Evolutionary conservation across 2,329 filamentous ascomycete genomes (phyloP), one percentile per base, ranked within the genome.

Genomic region (Lasiodiplodia hormozganensis): DNA sequence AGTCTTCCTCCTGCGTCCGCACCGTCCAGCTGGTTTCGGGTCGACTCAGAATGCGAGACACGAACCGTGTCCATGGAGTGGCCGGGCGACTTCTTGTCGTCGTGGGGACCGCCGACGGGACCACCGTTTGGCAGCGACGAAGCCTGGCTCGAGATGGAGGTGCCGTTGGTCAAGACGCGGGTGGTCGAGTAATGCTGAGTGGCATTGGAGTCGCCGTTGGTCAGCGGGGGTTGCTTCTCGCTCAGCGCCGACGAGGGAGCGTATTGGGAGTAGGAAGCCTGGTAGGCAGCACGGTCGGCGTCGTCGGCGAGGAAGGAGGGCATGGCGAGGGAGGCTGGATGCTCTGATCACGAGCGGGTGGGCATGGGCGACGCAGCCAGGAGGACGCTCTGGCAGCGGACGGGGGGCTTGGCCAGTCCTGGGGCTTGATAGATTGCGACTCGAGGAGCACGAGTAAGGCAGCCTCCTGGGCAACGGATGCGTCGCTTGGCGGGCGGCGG

Each of bases 221-320:
- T 73, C 62, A 71, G 73, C 34, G 69, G 56, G n/a, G 68, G 7
- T 58, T 70, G 70, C 73, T 70, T 58, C 73, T 73, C 62, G 71
- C 70, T 60, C 69, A 72, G 31, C 71, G 68, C 60, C 68, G 71
- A 47, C 72, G 69, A 23, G 60, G 62, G 47, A 38, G 65, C 14
- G 28, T 57, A 67, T 21, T 23, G 52, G 64, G 34, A 34, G 54
- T 67, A 60, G 28, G 65, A 40, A 34, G 21, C 36, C 23, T 47
- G 34, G 66, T 62, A 77, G 68, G 76, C 76, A 70, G 78, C 75
- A 74, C 76, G 79, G 76, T 75, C 80, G 75, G 74, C 77, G 72
- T 82, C 77, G 75, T 84, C 82, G 75, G 81, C 78, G 76, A 83
- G 76, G 76, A 84, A 80, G 72, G 82, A 82, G 77, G 85, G 84